Evolutionary conservation across 2,329 filamentous ascomycete genomes (phyloP).

Genomic region (Coniella lustricola): DNA sequence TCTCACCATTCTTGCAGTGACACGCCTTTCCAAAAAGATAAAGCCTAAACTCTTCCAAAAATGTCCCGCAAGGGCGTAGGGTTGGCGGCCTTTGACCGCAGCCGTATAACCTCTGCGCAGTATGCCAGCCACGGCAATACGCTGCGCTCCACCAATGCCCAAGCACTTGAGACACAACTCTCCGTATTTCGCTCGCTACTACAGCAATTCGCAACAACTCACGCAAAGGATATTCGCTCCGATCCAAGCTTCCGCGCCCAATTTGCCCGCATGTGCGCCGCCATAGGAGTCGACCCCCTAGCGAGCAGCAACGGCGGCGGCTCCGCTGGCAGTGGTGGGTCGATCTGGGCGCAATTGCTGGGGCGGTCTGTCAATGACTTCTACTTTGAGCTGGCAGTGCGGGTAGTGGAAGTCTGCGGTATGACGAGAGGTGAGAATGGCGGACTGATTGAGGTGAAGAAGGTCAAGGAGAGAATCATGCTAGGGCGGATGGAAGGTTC

Average conservation of each 20-base stretch:
- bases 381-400: conserved; percentile 95
- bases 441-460: conserved; percentile 76
- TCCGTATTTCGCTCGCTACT: conserved; percentile 92
- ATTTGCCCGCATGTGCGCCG: conserved; percentile 96
- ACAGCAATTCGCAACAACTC: conserved; percentile 90
- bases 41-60: no score
- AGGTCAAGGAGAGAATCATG: conserved; percentile 70
- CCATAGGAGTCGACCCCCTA: conserved; percentile 91
- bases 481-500: conserved; percentile 68
- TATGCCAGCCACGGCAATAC: conserved; percentile 85
- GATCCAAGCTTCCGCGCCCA: conserved; percentile 93
- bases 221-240: conserved; percentile 91
- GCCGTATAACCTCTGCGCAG: conserved; percentile 75
- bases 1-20: no score
- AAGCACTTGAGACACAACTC: conserved; percentile 85
- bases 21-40: not conserved
- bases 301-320: conserved; percentile 54
- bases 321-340: conserved; percentile 37
- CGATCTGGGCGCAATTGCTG: conserved; percentile 87
- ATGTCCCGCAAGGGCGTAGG: conserved; percentile 81
- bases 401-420: conserved; percentile 87
- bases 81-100: conserved; percentile 82
- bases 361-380: conserved; percentile 94
- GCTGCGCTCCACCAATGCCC: conserved; percentile 76
- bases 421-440: conserved; percentile 86